Evolutionary conservation across 2,329 filamentous ascomycete species (phyloP).

Genomic region (Apiospora phragmitis): DNA sequence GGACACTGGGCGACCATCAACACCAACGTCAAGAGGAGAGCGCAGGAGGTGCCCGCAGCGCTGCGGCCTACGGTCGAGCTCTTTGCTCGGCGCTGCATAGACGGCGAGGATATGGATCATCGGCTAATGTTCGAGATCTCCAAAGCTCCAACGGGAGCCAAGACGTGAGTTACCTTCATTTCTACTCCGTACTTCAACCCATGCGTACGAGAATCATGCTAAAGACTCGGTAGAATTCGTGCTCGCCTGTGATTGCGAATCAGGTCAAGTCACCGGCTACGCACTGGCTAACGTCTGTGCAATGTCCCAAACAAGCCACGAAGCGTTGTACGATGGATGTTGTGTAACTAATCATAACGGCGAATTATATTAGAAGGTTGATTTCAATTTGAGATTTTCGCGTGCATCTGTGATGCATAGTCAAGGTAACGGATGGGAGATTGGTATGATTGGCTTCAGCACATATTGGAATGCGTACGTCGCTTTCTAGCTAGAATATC

Average conservation of each 20-base stretch:
- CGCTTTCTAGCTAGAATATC: not conserved
- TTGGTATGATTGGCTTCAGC: not conserved
- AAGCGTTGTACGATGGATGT: not conserved
- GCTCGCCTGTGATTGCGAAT: not conserved
- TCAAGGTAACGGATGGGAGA: not conserved
- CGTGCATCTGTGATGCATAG: not conserved
- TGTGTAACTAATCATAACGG: not conserved
- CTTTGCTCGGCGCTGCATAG: constrained; percentile 13
- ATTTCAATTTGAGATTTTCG: not conserved
- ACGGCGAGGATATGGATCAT: constrained; percentile 15
- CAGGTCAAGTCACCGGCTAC: constrained; percentile 99
- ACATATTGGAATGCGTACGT: not conserved
- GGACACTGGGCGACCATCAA: constrained; percentile 11
- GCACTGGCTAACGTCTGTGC: constrained; percentile 64
- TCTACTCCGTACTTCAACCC: not conserved
- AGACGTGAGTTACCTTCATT: not conserved
- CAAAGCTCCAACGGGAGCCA: not conserved
- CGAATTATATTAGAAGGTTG: not conserved
- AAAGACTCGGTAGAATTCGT: not conserved
- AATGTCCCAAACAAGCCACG: not conserved
- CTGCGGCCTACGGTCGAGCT: constrained; percentile 11
- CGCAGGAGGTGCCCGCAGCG: not conserved
- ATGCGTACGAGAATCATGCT: not conserved
- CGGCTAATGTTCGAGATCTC: constrained; percentile 15
- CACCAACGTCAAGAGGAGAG: not conserved